These are phyloP conservation scores for Sarocladium kiliense DNA, from an alignment of 2,329 filamentous ascomycete genomes.

Conservation along the genomic window DNA sequence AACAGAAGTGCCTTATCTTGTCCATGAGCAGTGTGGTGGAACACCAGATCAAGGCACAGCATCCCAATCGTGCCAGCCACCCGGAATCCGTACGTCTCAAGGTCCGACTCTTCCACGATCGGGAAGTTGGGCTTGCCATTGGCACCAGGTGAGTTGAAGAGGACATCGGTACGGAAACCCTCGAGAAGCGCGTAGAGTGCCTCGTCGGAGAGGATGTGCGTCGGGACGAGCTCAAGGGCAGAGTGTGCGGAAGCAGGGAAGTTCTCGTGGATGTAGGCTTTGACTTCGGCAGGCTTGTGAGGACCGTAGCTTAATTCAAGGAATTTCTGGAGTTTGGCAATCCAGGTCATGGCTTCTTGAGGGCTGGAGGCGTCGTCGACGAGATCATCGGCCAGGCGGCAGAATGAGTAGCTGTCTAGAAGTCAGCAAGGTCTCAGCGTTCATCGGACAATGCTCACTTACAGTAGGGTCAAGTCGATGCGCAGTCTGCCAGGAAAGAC, in stretches of 20 bases:
- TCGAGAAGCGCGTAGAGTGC: conserved; percentile 61
- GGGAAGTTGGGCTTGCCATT: conserved; percentile 34
- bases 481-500: conserved; percentile 63
- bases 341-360: conserved; percentile 51
- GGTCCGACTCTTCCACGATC: conserved; percentile 51
- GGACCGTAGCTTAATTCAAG: conserved; percentile 47
- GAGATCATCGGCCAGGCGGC: conserved; percentile 67
- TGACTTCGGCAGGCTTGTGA: conserved; percentile 15
- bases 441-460: conserved; percentile 21
- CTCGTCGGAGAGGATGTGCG: conserved; percentile 45
- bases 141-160: conserved; percentile 34
- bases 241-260: conserved; percentile 49
- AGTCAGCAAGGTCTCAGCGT: conserved; percentile 6
- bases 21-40: conserved; percentile 45
- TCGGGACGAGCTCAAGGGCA: conserved; percentile 56
- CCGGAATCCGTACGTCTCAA: conserved; percentile 58
- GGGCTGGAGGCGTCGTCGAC: conserved; percentile 57
- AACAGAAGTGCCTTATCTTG: conserved; percentile 35
- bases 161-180: conserved; percentile 64
- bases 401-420: conserved; percentile 60
- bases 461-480: conserved; percentile 62
- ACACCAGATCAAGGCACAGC: conserved; percentile 62
- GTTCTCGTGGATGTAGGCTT: conserved; percentile 34
- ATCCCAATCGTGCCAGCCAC: conserved; percentile 71
- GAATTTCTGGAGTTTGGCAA: conserved; percentile 51